phyloP scores from a whole-genome alignment of 139 green algal species.

The Nannochloris sp. region DNA sequence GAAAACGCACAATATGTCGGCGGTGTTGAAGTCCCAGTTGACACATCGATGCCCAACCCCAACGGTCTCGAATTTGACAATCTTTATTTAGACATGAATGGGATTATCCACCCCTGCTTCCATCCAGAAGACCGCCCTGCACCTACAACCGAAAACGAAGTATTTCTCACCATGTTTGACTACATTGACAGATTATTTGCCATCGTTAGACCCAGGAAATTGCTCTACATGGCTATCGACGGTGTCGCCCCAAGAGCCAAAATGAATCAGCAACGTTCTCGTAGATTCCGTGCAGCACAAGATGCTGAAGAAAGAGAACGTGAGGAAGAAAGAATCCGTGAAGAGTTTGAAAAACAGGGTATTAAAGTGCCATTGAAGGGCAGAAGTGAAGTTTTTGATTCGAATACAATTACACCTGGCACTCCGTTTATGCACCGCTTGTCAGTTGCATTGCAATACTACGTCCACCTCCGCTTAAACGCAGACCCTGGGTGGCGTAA shows the following conservation, averaged over 20 bases:
- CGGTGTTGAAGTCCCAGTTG: slow-evolving; percentile 78
- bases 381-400: slow-evolving; percentile 76
- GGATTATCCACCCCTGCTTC: slow-evolving; percentile 99
- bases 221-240: slow-evolving; percentile 99
- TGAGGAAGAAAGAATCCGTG: slow-evolving; percentile 81
- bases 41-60: slow-evolving; percentile 84
- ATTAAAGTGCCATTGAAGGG: slow-evolving; percentile 60
- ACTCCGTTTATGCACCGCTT: slow-evolving; percentile 97
- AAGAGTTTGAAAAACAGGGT: slow-evolving; percentile 80
- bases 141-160: slow-evolving; percentile 88
- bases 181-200: slow-evolving; percentile 98
- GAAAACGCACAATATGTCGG: slow-evolving; percentile 57
- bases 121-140: slow-evolving; percentile 93
- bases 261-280: slow-evolving; percentile 99
- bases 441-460: slow-evolving; percentile 93
- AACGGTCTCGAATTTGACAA: slow-evolving; percentile 98
- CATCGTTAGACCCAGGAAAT: slow-evolving; percentile 91
- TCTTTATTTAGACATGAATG: slow-evolving; percentile 99
- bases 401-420: slow-evolving; percentile 97
- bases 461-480: slow-evolving; percentile 91
- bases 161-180: slow-evolving; percentile 98
- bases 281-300: slow-evolving; percentile 90
- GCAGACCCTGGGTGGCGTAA: slow-evolving; percentile 80
- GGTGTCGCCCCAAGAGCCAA: slow-evolving; percentile 96
- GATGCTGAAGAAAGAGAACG: slow-evolving; percentile 72